A percentile compares a stretch with the other conserved stretches of the same genome.
Conservation (phyloP, 495 filamentous ascomycete species). For the Penicillium maclennaniae region DNA sequence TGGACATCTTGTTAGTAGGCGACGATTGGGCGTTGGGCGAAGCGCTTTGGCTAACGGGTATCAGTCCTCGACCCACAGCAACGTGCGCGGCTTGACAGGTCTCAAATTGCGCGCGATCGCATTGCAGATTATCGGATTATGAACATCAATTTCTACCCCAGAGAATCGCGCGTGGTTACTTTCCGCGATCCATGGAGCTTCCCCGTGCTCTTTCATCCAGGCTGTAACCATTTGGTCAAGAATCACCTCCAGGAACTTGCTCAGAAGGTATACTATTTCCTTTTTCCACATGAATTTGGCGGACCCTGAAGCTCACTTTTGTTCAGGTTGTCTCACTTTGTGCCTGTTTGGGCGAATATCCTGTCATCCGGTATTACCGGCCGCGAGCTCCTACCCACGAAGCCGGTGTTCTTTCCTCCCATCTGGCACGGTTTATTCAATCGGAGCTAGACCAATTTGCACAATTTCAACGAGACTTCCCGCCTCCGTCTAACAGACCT, state of each 20-base stretch:
- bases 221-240: constrained; percentile 77
- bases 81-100: constrained; percentile 54
- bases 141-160: constrained; percentile 81
- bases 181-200: constrained; percentile 95
- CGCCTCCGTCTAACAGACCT: constrained; percentile 73
- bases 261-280: constrained; percentile 63
- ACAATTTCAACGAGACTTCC: constrained; percentile 76
- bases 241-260: constrained; percentile 77
- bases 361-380: constrained; percentile 83
- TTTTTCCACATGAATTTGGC: constrained; percentile 23
- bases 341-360: constrained; percentile 80
- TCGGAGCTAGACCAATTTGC: constrained; percentile 83
- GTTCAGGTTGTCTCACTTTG: constrained; percentile 71
- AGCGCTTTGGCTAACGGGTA: constrained; percentile 14
- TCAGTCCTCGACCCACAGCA: constrained; percentile 53
- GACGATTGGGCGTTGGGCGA: constrained; percentile 1
- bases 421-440: constrained; percentile 90
- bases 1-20: constrained; percentile 72
- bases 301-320: background rate
- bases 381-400: constrained; percentile 75
- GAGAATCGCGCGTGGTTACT: constrained; percentile 86
- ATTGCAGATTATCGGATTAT: constrained; percentile 71
- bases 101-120: constrained; percentile 59
- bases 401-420: constrained; percentile 77
- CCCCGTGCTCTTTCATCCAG: constrained; percentile 84